These are phyloP conservation scores for Sphenostylis stenocarpa DNA, from an alignment of 306 rosid genomes.

Conservation along the genomic window DNA sequence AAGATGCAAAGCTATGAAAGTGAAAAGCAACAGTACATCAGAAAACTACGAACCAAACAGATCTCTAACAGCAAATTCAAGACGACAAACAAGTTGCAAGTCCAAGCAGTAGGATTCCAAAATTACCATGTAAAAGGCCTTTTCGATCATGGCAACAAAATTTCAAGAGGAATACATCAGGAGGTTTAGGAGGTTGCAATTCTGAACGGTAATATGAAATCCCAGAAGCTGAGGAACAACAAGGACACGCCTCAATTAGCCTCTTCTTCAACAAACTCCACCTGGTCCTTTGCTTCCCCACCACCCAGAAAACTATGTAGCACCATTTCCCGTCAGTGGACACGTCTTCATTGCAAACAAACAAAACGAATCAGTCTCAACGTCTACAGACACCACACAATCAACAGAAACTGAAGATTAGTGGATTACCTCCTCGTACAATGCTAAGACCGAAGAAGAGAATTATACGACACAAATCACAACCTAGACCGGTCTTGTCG, in stretches of 20 bases:
- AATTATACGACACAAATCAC: constrained; percentile 90
- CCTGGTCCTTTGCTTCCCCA: constrained; percentile 65
- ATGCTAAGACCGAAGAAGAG: constrained; percentile 89
- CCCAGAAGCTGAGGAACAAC: constrained; percentile 83
- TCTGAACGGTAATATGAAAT: constrained; percentile 63
- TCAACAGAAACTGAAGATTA: constrained; percentile 14
- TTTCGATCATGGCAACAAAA: constrained; percentile 73
- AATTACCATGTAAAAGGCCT: constrained; percentile 91
- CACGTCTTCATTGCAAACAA: constrained; percentile 60
- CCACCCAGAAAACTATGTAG: constrained; percentile 90
- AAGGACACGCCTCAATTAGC: constrained; percentile 74
- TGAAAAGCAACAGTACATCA: not conserved
- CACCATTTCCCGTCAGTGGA: constrained; percentile 99
- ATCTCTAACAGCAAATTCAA: not conserved
- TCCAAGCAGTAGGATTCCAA: not conserved
- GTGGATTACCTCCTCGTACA: constrained; percentile 78
- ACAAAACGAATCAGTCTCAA: constrained; percentile 17
- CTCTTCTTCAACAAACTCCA: constrained; percentile 87
- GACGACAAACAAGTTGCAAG: not conserved
- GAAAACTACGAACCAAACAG: not conserved
- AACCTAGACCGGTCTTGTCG: constrained; percentile 89
- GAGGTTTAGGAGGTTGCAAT: constrained; percentile 60
- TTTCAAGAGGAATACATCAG: constrained; percentile 74
- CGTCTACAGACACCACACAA: not conserved
- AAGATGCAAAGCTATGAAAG: not conserved